phyloP scores from a whole-genome alignment of 202 grass and related monocot species.

The Musa balbisiana region DNA sequence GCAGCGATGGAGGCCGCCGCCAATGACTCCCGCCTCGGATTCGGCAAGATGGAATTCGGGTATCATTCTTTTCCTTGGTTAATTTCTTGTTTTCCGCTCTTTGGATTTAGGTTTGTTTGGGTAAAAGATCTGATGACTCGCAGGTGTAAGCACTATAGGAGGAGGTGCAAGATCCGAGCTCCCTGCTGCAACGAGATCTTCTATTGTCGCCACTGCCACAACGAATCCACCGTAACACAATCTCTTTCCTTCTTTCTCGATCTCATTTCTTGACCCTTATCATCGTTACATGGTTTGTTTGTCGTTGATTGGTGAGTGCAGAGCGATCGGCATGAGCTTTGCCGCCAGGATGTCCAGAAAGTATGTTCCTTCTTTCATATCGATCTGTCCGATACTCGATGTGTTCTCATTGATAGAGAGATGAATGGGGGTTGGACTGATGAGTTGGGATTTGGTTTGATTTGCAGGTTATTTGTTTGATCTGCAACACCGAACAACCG shows the following conservation, averaged over 20 bases:
- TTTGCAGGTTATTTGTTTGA: constrained; percentile 77
- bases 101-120: neutral
- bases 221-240: constrained; percentile 58
- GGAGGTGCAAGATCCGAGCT: constrained; percentile 93
- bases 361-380: constrained; percentile 28
- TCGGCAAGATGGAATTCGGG: constrained; percentile 75
- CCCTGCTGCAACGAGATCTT: constrained; percentile 84
- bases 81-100: neutral
- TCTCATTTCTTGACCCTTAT: neutral
- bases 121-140: neutral
- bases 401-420: neutral
- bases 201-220: constrained; percentile 90
- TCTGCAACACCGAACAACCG: constrained; percentile 70
- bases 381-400: neutral
- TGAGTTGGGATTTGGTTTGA: neutral
- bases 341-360: constrained; percentile 74
- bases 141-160: constrained; percentile 81
- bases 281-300: neutral
- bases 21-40: constrained; percentile 29
- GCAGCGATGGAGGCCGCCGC: constrained; percentile 20
- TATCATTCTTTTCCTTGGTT: constrained; percentile 8
- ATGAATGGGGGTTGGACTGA: neutral
- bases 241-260: neutral
- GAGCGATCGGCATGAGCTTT: constrained; percentile 60
- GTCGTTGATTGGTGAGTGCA: constrained; percentile 38